Base-by-base conservation (phyloP, 768 basidiomycete species). In the Megacollybia marginata region DNA sequence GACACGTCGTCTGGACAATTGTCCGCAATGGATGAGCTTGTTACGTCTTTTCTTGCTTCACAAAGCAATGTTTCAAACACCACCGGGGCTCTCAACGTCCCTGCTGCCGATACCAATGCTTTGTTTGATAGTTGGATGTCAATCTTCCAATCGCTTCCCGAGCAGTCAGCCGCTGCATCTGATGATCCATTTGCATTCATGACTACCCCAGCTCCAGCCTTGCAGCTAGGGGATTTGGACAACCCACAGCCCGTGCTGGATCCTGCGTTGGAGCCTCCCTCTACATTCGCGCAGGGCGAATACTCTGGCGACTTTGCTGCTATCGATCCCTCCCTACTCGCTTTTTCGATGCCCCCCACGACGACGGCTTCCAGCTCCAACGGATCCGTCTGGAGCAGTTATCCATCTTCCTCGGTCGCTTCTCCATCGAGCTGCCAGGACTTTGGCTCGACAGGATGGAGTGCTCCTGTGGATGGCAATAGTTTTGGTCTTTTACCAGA, bases 51-150 rank as follows among this genome's bases (percentile, higher is more conserved):
- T 3, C 18, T 40, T 5, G 38, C 13, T 13, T 15, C 38, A 15
- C 18, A 13, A 15, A 40, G 8, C 38, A 13, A 40, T 15, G 38
- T 15, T 18, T 40, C 38, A 2, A 40, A 18, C 18, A 18, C 18
- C 18, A 13, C 18, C 8, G 38, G 38, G 5, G 38, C 4, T 8
- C 6, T 6, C 23, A 28, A 28, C 6, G 23, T 28, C 23, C 15
- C 13, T 40, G 38, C 8, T 8, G 5, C 38, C 13, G 38, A 32
- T 34, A 47, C 42, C 42, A 53, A 53, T 32, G 54, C 65, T 18
- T 57, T 70, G 10, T 69, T 76, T 52, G 73, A 80, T 52, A 73
- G 67, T 34, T 79, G 76, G 76, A 66, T 79, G 62, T 70, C 67
- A 46, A 69, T 75, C 44, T 63, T 80, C n/a, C 68, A 76, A 40